Evolutionary conservation across 2,329 filamentous ascomycete genomes (phyloP).

Genomic region (Fusarium anthophilum): DNA sequence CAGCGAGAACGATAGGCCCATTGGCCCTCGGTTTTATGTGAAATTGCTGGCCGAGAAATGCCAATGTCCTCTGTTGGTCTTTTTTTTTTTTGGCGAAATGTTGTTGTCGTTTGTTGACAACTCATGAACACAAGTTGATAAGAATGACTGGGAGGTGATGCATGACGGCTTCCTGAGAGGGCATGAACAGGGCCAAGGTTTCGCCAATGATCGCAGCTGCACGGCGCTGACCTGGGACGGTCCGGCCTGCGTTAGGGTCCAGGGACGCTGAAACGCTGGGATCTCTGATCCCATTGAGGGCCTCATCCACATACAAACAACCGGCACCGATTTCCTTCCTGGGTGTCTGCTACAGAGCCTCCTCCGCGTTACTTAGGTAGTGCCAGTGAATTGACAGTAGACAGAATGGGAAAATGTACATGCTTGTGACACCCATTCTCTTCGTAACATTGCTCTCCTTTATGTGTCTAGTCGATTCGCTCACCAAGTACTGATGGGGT

Average conservation of each 20-base stretch:
- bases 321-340: conserved; percentile 7
- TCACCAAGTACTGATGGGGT: neutral
- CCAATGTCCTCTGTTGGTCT: too few relatives aligned
- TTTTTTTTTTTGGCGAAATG: neutral
- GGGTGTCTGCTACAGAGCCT: conserved; percentile 11
- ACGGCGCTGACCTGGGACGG: conserved; percentile 36
- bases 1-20: neutral
- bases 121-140: neutral
- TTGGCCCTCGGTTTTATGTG: neutral
- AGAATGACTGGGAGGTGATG: conserved; percentile 3
- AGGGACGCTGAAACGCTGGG: conserved; percentile 29
- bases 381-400: conserved; percentile 17
- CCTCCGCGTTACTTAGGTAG: conserved; percentile 15
- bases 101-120: neutral
- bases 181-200: conserved; percentile 9
- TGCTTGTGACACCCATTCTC: neutral
- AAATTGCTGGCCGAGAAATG: too few relatives aligned
- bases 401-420: conserved; percentile 3
- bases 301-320: conserved; percentile 14
- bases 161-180: conserved; percentile 22
- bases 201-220: conserved; percentile 21
- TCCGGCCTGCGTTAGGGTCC: conserved; percentile 32
- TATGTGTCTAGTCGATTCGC: too few relatives aligned
- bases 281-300: conserved; percentile 6
- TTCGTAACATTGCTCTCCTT: neutral